Conservation (phyloP, 306 rosid genomes). For the Vachellia pachyceras region DNA sequence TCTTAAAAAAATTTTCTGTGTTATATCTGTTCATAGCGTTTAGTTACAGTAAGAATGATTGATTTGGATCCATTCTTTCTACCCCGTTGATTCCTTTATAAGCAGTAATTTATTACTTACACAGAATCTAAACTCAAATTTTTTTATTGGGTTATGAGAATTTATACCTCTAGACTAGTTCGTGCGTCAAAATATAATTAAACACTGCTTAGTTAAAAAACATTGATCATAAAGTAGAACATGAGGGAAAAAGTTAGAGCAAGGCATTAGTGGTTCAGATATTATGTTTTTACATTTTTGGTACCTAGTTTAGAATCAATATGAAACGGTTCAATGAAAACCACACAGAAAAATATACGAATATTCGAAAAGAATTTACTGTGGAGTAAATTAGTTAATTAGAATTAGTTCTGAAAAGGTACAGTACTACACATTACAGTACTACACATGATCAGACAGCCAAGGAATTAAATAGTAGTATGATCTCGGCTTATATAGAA, state of each 20-base stretch:
- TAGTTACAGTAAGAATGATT: background rate
- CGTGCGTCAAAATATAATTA: background rate
- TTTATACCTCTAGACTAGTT: background rate
- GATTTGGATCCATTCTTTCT: background rate
- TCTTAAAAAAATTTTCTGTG: background rate
- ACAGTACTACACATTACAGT: background rate
- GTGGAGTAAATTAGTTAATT: background rate
- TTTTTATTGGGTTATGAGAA: background rate
- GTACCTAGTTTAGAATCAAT: background rate
- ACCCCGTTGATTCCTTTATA: background rate
- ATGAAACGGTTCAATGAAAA: background rate
- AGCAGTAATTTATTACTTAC: background rate
- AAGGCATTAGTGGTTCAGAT: background rate
- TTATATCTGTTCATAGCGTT: background rate
- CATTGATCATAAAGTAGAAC: background rate
- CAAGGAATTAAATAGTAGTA: background rate
- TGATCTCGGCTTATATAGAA: no score
- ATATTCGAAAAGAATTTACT: background rate
- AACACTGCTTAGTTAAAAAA: background rate
- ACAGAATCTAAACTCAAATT: background rate
- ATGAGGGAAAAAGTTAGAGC: conserved; percentile 5
- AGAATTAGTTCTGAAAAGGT: background rate
- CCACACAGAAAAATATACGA: background rate
- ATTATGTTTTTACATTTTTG: background rate
- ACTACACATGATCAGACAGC: background rate